Percentiles rank a stretch among this genome's conserved stretches.
These are phyloP conservation scores for Mortierella sp. DNA, from an alignment of 371 early-diverging fungal species.

Conservation along the genomic window DNA sequence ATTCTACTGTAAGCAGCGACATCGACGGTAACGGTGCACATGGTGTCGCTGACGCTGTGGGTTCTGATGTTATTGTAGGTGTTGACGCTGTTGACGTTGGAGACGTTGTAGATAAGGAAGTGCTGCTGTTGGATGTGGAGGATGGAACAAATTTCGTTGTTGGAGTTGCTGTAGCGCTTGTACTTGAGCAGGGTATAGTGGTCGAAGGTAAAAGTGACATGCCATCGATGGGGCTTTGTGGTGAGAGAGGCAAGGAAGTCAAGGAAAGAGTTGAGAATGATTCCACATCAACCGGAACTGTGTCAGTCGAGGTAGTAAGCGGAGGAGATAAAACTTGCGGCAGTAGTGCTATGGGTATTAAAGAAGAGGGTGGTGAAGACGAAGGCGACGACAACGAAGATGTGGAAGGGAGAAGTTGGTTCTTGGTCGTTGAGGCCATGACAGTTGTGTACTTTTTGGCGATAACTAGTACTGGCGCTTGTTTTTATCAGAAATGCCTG, in stretches of 20 bases:
- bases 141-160: background rate
- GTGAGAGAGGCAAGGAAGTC: constrained; percentile 7
- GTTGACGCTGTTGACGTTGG: too few relatives aligned
- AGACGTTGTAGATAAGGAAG: too few relatives aligned
- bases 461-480: too few relatives aligned
- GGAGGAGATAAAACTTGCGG: background rate
- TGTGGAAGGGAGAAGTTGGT: background rate
- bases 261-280: background rate
- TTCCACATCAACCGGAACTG: background rate
- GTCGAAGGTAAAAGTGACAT: background rate
- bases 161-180: background rate
- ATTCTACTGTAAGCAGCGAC: constrained; percentile 3
- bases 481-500: too few relatives aligned
- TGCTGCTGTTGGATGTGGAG: too few relatives aligned
- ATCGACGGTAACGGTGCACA: background rate
- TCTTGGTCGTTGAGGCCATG: background rate
- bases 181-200: background rate
- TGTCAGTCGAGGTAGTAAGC: background rate
- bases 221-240: background rate
- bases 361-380: background rate
- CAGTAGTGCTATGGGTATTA: background rate
- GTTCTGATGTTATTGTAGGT: background rate
- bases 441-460: too few relatives aligned
- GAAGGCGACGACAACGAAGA: background rate
- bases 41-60: background rate